Base-by-base conservation (phyloP, 306 rosid species). In the Trifolium fragiferum region DNA sequence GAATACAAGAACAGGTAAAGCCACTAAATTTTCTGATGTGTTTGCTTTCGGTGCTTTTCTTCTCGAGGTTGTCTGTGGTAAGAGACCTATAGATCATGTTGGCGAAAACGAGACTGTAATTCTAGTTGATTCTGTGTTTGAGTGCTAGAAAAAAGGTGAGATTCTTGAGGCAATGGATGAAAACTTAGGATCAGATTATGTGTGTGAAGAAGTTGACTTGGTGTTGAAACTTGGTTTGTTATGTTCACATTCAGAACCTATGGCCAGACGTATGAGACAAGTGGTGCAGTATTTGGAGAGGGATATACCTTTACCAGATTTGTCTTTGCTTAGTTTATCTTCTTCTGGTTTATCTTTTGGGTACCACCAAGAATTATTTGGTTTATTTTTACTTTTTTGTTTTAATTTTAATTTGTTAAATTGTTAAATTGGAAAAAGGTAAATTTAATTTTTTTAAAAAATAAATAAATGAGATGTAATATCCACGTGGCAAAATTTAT, bases 11-110 rank as follows among this genome's bases (percentile, higher is more conserved):
- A 76, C 88, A 1, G 91, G 97, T 9, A 84, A 71, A 66, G 92
- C 92, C 11, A 88, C 88, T 1, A 86, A 83, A 5, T 72, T 51
- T 35, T 74, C 86, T 2, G 96, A 88, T 65, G 96, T 86, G 43
- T 92, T 76, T 66, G 84, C 92, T 47, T 92, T 86, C 49, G 93
- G 96, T 21, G 89, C 88, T 14, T 85, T 89, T 63, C 35, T 90
- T 70, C 84, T 92, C 0, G 97, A 92, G 61, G 90, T 89, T n/a
- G 87, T 76, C 2, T 86, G 93, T 59, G 96, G 97, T 49, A 85
- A 87, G 49, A 88, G 87, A 82, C 97, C 97, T 0, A 81, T 88
- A 40, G 80, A 82, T n/a, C 82, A 58, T 8, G 76, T 30, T 33
- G 70, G 53, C 0, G 79, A 32, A 11, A 41, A 47, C 11, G 83